Conservation (phyloP, 2,329 filamentous ascomycete species). For the Arthrobotrys sinensis region DNA sequence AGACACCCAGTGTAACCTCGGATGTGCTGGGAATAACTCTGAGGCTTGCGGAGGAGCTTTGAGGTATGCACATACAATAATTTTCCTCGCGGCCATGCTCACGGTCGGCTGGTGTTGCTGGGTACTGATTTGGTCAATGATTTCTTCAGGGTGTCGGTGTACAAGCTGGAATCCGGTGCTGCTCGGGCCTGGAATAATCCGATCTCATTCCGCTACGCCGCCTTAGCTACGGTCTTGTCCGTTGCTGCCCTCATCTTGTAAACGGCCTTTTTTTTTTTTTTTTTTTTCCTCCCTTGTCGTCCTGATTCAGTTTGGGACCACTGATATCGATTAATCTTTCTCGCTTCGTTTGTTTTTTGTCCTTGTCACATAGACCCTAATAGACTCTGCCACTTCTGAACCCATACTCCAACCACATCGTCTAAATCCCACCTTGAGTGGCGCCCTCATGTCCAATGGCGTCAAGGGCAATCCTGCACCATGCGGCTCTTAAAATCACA, state of each 20-base stretch:
- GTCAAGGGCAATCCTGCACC: slow-evolving; percentile 29
- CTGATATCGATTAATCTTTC: background rate
- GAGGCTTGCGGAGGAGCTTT: slow-evolving; percentile 73
- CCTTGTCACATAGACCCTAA: background rate
- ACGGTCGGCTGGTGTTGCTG: background rate
- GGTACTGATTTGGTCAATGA: background rate
- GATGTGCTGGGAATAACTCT: slow-evolving; percentile 72
- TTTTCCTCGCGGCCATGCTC: background rate
- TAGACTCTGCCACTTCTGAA: background rate
- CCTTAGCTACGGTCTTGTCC: background rate
- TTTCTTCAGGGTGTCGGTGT: slow-evolving; percentile 41
- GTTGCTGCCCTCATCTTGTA: background rate
- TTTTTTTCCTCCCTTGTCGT: background rate
- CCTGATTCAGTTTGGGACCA: background rate
- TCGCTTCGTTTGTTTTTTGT: slow-evolving; percentile 3
- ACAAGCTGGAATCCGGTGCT: slow-evolving; percentile 19
- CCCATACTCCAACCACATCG: background rate
- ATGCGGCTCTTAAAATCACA: slow-evolving; percentile 47
- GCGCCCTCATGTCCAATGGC: slow-evolving; percentile 21
- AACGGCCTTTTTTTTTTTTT: background rate
- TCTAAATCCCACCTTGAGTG: background rate
- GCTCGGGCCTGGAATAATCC: background rate
- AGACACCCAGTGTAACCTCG: slow-evolving; percentile 71
- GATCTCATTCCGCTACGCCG: background rate
- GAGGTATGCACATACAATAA: slow-evolving; percentile 63